Evolutionary conservation across 148 eudicot genomes (phyloP).

Genomic region (Fallopia convolvulus): DNA sequence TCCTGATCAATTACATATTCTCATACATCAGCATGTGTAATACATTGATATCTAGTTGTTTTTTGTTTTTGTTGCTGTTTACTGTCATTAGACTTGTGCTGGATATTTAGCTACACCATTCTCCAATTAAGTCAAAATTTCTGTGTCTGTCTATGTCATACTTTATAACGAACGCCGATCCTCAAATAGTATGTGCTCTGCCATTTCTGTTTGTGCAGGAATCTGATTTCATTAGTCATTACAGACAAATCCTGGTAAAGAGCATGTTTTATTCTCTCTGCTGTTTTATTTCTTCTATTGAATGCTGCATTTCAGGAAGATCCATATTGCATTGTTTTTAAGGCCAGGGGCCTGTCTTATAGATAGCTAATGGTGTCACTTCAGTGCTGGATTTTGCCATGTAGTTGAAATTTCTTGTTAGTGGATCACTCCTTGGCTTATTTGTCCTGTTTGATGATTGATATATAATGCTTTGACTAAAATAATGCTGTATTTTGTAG

Average conservation of each 20-base stretch:
- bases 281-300: not conserved
- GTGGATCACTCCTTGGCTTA: constrained; percentile 7
- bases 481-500: not conserved
- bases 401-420: not conserved
- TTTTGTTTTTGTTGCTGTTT: not conserved
- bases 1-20: not conserved
- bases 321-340: not conserved
- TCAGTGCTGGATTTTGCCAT: constrained; percentile 6
- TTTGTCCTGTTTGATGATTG: constrained; percentile 13
- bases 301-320: not conserved
- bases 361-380: not conserved
- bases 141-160: not conserved
- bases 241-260: not conserved
- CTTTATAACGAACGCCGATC: not conserved
- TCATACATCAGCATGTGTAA: not conserved
- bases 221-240: not conserved
- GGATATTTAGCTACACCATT: not conserved
- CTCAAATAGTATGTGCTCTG: not conserved
- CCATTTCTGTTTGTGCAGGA: not conserved
- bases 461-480: not conserved
- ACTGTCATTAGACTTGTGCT: too few relatives aligned
- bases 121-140: not conserved
- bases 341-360: constrained; percentile 6
- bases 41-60: not conserved
- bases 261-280: not conserved